Evolutionary conservation across 2,329 filamentous ascomycete genomes (phyloP).

Genomic region (Sphaerulina populicola): DNA sequence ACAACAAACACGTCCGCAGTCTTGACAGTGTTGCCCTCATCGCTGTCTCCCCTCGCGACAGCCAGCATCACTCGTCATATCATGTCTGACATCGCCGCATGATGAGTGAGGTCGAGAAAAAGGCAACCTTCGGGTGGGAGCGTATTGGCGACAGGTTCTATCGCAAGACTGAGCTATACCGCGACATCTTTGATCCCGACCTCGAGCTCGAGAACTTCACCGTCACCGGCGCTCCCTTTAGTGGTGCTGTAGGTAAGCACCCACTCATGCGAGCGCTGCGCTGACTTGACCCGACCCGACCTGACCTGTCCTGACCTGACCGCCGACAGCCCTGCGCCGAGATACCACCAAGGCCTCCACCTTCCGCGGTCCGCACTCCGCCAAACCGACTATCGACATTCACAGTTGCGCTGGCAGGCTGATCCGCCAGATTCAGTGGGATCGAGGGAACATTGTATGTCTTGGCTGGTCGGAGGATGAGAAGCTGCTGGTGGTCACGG

Average conservation of each 20-base stretch:
- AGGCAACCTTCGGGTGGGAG: slow-evolving; percentile 86
- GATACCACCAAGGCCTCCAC: slow-evolving; percentile 78
- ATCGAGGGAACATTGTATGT: slow-evolving; percentile 76
- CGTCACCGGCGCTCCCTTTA: slow-evolving; percentile 83
- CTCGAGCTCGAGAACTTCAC: slow-evolving; percentile 92
- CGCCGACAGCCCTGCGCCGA: slow-evolving; percentile 64
- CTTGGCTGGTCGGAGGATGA: slow-evolving; percentile 97
- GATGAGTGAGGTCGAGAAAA: slow-evolving; percentile 26
- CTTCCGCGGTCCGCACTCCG: slow-evolving; percentile 61
- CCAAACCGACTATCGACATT: slow-evolving; percentile 82
- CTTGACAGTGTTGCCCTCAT: too few species aligned
- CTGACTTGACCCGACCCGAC: slow-evolving; percentile 18
- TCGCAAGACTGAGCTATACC: slow-evolving; percentile 88
- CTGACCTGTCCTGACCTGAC: slow-evolving; percentile 10
- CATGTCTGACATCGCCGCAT: not conserved
- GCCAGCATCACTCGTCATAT: not conserved
- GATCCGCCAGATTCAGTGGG: slow-evolving; percentile 60
- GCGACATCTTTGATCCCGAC: slow-evolving; percentile 83
- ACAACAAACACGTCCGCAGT: too few species aligned
- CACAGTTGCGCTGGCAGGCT: slow-evolving; percentile 89
- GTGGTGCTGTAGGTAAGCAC: slow-evolving; percentile 74
- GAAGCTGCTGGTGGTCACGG: slow-evolving; percentile 75
- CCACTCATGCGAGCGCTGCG: slow-evolving; percentile 18
- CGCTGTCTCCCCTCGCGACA: not conserved
- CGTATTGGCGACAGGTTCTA: slow-evolving; percentile 89